These are phyloP conservation scores for Blastocrithidia nonstop DNA, from an alignment of 208 protist genomes.

Conservation along the genomic window DNA sequence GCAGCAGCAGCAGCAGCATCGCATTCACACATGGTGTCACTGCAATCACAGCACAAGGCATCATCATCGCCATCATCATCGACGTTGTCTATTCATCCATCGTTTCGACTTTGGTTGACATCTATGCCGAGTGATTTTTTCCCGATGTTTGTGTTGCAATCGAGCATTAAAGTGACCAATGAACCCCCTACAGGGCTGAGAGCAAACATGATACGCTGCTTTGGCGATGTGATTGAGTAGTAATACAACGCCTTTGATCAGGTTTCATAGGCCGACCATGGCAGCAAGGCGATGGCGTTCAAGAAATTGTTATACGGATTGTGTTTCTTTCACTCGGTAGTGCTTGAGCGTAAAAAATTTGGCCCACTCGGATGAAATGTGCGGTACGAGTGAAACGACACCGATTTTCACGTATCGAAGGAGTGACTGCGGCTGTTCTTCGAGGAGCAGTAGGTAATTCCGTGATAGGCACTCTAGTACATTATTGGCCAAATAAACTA, in stretches of 20 bases:
- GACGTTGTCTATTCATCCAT: constrained; percentile 54
- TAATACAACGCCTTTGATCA: constrained; percentile 44
- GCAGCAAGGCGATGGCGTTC: constrained; percentile 58
- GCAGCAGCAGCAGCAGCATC: background rate
- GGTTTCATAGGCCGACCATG: constrained; percentile 18
- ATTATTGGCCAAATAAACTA: constrained; percentile 98
- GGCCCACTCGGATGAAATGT: constrained; percentile 96
- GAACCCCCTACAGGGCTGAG: constrained; percentile 94
- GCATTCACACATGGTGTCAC: background rate
- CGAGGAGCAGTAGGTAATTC: constrained; percentile 89
- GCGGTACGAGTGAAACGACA: constrained; percentile 96
- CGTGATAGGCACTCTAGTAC: constrained; percentile 95
- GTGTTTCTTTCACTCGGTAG: constrained; percentile 95
- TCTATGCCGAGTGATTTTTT: constrained; percentile 97
- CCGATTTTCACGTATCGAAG: constrained; percentile 92
- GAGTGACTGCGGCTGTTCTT: constrained; percentile 93
- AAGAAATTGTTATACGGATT: constrained; percentile 93
- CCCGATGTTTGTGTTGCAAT: constrained; percentile 95
- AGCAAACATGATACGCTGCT: constrained; percentile 94
- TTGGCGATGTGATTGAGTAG: constrained; percentile 71
- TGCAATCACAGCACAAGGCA: background rate
- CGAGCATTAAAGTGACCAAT: constrained; percentile 96
- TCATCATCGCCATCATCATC: too few relatives aligned
- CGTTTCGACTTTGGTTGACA: constrained; percentile 96
- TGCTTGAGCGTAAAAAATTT: constrained; percentile 92